Evolutionary conservation across 169 alveolate genomes (phyloP).

Genomic region (Plasmodium blacklocki): DNA sequence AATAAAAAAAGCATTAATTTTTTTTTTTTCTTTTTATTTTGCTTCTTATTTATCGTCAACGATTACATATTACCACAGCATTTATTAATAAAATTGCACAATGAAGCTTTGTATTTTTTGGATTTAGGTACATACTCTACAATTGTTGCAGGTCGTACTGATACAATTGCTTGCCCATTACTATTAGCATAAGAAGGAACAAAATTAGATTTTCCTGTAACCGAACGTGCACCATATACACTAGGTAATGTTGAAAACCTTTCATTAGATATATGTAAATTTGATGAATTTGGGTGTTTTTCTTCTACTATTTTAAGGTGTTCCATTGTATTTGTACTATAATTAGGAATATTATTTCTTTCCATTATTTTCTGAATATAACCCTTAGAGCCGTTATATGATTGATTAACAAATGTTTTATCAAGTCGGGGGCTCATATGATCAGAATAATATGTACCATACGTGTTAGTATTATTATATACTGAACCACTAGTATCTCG

Average conservation of each 20-base stretch:
- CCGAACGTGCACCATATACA: slow-evolving; percentile 12
- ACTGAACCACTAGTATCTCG: slow-evolving; percentile 4
- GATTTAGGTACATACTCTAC: slow-evolving; percentile 55
- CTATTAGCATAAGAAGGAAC: slow-evolving; percentile 74
- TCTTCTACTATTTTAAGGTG: slow-evolving; percentile 16
- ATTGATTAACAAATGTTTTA: slow-evolving; percentile 17
- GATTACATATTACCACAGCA: slow-evolving; percentile 43
- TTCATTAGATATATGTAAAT: slow-evolving; percentile 41
- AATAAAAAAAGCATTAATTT: too few relatives aligned
- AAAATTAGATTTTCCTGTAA: slow-evolving; percentile 23
- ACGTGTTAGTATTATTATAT: not conserved
- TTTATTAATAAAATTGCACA: slow-evolving; percentile 49
- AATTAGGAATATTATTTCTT: slow-evolving; percentile 3
- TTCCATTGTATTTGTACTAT: slow-evolving; percentile 10
- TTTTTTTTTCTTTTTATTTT: too few relatives aligned
- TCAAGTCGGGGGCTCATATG: slow-evolving; percentile 9
- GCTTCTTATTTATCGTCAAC: too few relatives aligned
- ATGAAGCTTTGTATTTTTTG: slow-evolving; percentile 25
- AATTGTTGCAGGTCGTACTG: slow-evolving; percentile 75
- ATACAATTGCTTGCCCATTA: slow-evolving; percentile 74
- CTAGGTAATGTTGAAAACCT: slow-evolving; percentile 40
- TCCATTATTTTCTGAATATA: slow-evolving; percentile 1
- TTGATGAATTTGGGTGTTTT: slow-evolving; percentile 21
- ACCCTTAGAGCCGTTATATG: slow-evolving; percentile 12
- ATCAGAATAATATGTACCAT: slow-evolving; percentile 20